Base-by-base conservation (phyloP, 495 filamentous ascomycete genomes). In the Darksidea phi region DNA sequence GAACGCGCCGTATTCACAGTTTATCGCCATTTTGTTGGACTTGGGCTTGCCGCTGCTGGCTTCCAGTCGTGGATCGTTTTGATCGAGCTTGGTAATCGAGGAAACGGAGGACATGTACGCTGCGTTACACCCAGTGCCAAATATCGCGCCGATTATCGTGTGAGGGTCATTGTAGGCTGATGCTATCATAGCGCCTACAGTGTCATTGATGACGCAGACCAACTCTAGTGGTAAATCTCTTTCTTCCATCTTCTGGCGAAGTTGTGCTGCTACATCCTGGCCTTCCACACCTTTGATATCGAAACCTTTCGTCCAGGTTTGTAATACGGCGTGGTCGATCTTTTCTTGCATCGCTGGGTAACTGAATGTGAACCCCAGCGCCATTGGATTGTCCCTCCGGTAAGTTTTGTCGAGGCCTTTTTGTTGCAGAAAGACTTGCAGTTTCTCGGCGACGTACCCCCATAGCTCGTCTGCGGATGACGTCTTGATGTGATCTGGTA, bases 261-360 rank as follows among this genome's bases (percentile, higher is more conserved):
- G 88, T 71, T 90, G 87, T 50, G 92, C 91, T 42, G 96, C 91
- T 20, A 97, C 90, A 73, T 98, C 93, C 10, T 89, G 71, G 42
- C 93, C 94, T 76, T 97, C 94, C 37, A 97, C 94, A 32, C 93
- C 94, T 42, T 86, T 82, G 74, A 98, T 97, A 69, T 98, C 95
- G 71, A 98, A 98, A 1, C 94, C 94, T 79, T 98, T 98, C 60
- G 93, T 98, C 94, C 94, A 98, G 59, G 93, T 85, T 73, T 97
- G 93, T 62, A 98, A 80, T 46, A 96, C 80, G 66, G 94, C 94
- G 70, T 96, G 89, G 68, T 98, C 90, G 70, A 98, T 92, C 75
- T 93, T 94, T 41, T 96, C 83, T 74, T 98, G 94, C 12, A 89
- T 93, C 23, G 89, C 94, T 1, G 94, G 93, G 71, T 97, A 97